These are phyloP conservation scores for Rhizopogon vulgaris DNA, from an alignment of 768 basidiomycete species.

Conservation along the genomic window DNA sequence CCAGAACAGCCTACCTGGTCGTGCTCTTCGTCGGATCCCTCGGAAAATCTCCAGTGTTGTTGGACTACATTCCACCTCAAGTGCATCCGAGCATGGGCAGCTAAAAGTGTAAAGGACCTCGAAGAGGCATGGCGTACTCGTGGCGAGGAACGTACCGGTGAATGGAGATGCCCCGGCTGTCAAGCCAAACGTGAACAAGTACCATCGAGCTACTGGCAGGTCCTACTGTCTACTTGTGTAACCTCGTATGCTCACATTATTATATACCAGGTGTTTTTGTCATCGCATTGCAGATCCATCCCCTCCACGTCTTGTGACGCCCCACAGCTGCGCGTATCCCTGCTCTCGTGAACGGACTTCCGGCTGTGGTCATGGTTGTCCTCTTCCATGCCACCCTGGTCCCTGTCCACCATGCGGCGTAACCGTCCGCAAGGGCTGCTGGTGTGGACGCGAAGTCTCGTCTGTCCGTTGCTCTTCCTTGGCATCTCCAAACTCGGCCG, in stretches of 20 bases:
- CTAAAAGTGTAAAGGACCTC: slow-evolving; percentile 69
- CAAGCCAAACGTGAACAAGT: slow-evolving; percentile 68
- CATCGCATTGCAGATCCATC: slow-evolving; percentile 67
- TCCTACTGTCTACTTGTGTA: slow-evolving; percentile 3
- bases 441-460: slow-evolving; percentile 62
- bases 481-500: slow-evolving; percentile 1
- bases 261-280: slow-evolving; percentile 70
- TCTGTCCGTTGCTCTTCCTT: slow-evolving; percentile 49
- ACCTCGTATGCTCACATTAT: slow-evolving; percentile 9
- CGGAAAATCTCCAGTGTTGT: slow-evolving; percentile 52
- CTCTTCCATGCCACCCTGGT: slow-evolving; percentile 86
- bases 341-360: slow-evolving; percentile 54
- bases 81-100: slow-evolving; percentile 86
- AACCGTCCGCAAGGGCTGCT: slow-evolving; percentile 69
- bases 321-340: slow-evolving; percentile 70
- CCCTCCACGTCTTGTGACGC: slow-evolving; percentile 60
- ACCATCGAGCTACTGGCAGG: slow-evolving; percentile 62
- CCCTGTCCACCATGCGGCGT: slow-evolving; percentile 94
- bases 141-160: slow-evolving; percentile 61
- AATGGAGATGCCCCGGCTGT: slow-evolving; percentile 95
- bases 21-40: slow-evolving; percentile 53
- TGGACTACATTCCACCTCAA: slow-evolving; percentile 90
- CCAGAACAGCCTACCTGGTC: slow-evolving; percentile 85
- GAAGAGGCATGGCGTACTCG: slow-evolving; percentile 67
- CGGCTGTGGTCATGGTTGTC: slow-evolving; percentile 75